Evolutionary conservation across 2,329 filamentous ascomycete genomes (phyloP), one percentile per base, ranked within the genome.

Genomic region (Stromatinia cepivora): DNA sequence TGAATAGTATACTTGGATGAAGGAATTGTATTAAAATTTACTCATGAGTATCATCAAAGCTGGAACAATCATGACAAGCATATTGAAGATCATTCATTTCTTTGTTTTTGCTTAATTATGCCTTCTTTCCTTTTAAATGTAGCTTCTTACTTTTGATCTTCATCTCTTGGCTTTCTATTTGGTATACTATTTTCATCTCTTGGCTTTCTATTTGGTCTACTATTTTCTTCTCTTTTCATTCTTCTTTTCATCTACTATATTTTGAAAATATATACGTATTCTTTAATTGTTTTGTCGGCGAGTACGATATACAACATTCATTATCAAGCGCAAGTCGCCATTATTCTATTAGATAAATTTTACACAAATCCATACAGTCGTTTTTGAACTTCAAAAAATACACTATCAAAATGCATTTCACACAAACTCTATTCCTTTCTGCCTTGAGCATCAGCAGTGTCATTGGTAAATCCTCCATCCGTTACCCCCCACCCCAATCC

Each of bases 391-490:
- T 71, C 70, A 66, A 46, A 69, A 70, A 56, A 50, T 57, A 63
- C 70, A 68, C 50, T 42, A 58, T 73, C 74, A 78, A 78, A 65
- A 78, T 78, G 77, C 75, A 77, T 72, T 76, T 77, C 76, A 71
- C 75, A 56, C 75, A 72, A 54, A 64, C 76, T 71, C 70, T 74
- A 50, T 56, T 78, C 39, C 72, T 66, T 13, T 57, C 75, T 57
- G 77, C 76, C 66, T 66, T 77, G 69, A 78, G 75, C 73, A 70
- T 76, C 53, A 72, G 70, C 73, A 72, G 71, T 69, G 75, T 72
- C 62, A 57, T 78, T 66, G 77, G 77, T 77, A 76, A 50, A 73
- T 72, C 45, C 9, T 62, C 31, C n/a, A 15, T 50, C 25, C 39
- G 7, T 22, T 13, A 13, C 20, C 50, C n/a, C 13, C 22, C 20